These are phyloP conservation scores for Oryza australiensis DNA, from an alignment of 176 grass and related monocot species.

Conservation along the genomic window DNA sequence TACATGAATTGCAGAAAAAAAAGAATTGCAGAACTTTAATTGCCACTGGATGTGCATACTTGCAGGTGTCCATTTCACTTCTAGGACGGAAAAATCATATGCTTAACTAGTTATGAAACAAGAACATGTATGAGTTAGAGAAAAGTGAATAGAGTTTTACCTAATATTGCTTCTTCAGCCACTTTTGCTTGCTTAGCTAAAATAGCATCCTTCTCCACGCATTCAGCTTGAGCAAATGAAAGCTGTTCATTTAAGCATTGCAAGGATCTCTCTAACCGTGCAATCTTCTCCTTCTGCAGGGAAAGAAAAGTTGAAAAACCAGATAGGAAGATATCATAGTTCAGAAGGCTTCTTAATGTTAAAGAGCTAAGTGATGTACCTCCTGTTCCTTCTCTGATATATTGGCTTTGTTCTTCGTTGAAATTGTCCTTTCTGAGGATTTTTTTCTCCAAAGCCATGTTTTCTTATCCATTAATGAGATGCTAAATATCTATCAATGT, in stretches of 20 bases:
- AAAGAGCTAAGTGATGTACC: conserved; percentile 35
- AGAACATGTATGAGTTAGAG: not conserved
- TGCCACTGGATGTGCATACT: not conserved
- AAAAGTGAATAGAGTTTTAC: conserved; percentile 41
- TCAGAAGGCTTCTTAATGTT: not conserved
- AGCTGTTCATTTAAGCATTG: conserved; percentile 69
- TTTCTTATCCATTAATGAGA: conserved; percentile 72
- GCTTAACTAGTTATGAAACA: conserved; percentile 13
- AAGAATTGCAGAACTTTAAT: not conserved
- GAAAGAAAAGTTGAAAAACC: conserved; percentile 13
- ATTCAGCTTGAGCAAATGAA: conserved; percentile 64
- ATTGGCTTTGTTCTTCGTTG: conserved; percentile 38
- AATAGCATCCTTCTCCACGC: conserved; percentile 65
- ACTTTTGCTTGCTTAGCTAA: conserved; percentile 82
- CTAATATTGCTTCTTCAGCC: conserved; percentile 95
- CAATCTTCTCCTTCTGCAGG: conserved; percentile 65
- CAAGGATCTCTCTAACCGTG: conserved; percentile 66
- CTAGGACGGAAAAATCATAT: conserved; percentile 9
- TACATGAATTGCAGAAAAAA: not conserved
- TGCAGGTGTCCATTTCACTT: conserved; percentile 4
- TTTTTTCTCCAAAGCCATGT: conserved; percentile 95
- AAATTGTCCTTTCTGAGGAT: conserved; percentile 54
- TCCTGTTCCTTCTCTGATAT: conserved; percentile 34
- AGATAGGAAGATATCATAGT: conserved; percentile 2
- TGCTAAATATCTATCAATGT: conserved; percentile 12